Evolutionary conservation across 352 stramenopile genomes (phyloP).

Genomic region (Phytophthora uliginosa): DNA sequence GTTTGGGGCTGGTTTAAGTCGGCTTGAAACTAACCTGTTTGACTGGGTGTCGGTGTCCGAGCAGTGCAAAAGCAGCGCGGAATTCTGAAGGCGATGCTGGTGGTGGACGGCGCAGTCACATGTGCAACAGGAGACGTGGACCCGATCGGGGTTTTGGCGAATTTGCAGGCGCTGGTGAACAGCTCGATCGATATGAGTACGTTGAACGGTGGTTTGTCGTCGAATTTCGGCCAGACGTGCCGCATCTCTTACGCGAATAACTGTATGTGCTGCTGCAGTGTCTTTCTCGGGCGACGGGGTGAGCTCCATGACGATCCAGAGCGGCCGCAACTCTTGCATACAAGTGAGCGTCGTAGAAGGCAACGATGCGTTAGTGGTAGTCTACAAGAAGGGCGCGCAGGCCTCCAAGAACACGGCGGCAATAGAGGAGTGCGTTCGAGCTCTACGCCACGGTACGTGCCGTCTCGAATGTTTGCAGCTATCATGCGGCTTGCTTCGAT

Average conservation of each 20-base stretch:
- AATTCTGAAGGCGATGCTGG: constrained; percentile 92
- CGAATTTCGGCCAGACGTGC: no score
- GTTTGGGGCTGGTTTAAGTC: not conserved
- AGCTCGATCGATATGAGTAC: constrained; percentile 89
- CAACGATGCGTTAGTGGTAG: constrained; percentile 81
- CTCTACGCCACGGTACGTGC: constrained; percentile 78
- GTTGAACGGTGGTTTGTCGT: constrained; percentile 24
- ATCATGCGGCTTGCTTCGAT: not conserved
- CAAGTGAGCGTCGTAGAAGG: constrained; percentile 89
- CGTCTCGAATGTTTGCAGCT: not conserved
- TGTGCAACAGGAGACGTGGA: constrained; percentile 91
- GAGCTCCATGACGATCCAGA: constrained; percentile 91
- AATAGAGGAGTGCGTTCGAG: constrained; percentile 86
- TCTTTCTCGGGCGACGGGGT: constrained; percentile 84
- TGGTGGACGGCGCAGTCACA: constrained; percentile 85
- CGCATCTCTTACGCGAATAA: constrained; percentile 8
- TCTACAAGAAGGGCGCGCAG: constrained; percentile 88
- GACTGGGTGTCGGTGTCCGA: constrained; percentile 7
- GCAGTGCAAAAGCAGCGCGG: constrained; percentile 90
- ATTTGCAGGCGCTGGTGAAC: constrained; percentile 90
- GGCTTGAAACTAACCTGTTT: constrained; percentile 7
- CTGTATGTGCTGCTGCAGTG: constrained; percentile 53
- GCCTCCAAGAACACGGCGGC: constrained; percentile 72
- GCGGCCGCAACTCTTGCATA: constrained; percentile 85
- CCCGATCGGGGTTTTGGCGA: constrained; percentile 92